Conservation (phyloP, 495 filamentous ascomycete genomes). For the Trichoderma asperelloides region DNA sequence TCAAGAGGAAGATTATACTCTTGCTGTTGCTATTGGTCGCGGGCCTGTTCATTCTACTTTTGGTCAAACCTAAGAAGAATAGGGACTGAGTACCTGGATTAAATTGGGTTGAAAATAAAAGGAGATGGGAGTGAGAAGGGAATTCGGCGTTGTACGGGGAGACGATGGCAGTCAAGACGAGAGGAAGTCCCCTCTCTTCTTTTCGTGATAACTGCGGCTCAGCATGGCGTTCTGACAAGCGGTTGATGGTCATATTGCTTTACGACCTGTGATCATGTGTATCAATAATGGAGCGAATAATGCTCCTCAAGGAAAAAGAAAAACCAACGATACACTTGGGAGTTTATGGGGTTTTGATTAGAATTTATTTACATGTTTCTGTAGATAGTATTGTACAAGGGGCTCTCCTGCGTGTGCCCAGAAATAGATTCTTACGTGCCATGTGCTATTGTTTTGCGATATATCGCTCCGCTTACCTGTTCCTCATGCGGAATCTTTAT, state of each 20-base stretch:
- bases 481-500: background rate
- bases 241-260: conserved; percentile 1
- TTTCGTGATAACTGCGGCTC: background rate
- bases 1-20: conserved; percentile 85
- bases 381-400: conserved; percentile 3
- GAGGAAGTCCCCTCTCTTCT: background rate
- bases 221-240: conserved; percentile 2
- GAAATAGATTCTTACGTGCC: background rate
- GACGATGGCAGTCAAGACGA: background rate
- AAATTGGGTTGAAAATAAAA: conserved; percentile 15
- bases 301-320: background rate
- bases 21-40: conserved; percentile 74
- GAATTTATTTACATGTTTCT: conserved; percentile 1
- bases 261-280: background rate
- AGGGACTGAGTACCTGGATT: background rate
- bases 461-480: background rate
- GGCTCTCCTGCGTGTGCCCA: background rate
- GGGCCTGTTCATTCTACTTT: conserved; percentile 76
- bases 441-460: background rate
- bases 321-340: background rate
- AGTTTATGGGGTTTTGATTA: background rate
- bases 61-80: conserved; percentile 67
- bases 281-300: background rate
- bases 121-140: background rate
- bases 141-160: background rate